A percentile compares a stretch with the other conserved stretches of the same genome.
phyloP scores from a whole-genome alignment of 768 basidiomycete genomes.

The Tulasnella sp. region DNA sequence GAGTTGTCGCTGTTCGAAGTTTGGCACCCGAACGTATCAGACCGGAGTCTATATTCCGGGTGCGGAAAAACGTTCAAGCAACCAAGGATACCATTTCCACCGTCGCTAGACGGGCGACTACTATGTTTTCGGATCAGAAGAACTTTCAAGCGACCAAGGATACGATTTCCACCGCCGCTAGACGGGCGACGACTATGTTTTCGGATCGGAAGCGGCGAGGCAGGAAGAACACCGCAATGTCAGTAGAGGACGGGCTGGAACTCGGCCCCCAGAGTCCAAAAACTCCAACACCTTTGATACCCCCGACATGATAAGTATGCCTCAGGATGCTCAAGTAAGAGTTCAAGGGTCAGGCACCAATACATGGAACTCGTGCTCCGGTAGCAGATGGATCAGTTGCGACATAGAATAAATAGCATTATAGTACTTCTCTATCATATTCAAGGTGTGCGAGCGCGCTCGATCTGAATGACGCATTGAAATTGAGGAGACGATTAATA shows the following conservation, averaged over 20 bases:
- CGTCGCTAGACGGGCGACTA: background rate
- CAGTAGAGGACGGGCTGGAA: background rate
- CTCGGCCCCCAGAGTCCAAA: background rate
- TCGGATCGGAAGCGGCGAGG: background rate
- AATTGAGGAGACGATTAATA: conserved; percentile 90
- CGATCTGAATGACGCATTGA: conserved; percentile 79
- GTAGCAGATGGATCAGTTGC: background rate
- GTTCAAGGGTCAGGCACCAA: no score
- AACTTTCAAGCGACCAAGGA: background rate
- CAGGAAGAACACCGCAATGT: background rate
- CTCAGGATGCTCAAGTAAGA: no score
- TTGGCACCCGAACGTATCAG: background rate
- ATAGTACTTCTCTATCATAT: conserved; percentile 1
- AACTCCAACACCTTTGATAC: background rate
- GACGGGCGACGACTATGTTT: background rate
- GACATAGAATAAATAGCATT: background rate
- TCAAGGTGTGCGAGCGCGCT: conserved; percentile 28
- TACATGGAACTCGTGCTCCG: background rate
- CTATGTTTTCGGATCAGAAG: background rate
- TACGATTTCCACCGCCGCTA: background rate
- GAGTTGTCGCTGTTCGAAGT: background rate
- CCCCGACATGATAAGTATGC: background rate
- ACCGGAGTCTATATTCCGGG: background rate
- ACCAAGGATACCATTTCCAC: background rate
- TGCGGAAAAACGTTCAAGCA: background rate